These are phyloP conservation scores for Salix arbutifolia DNA, from an alignment of 345 rosid genomes.

Conservation along the genomic window DNA sequence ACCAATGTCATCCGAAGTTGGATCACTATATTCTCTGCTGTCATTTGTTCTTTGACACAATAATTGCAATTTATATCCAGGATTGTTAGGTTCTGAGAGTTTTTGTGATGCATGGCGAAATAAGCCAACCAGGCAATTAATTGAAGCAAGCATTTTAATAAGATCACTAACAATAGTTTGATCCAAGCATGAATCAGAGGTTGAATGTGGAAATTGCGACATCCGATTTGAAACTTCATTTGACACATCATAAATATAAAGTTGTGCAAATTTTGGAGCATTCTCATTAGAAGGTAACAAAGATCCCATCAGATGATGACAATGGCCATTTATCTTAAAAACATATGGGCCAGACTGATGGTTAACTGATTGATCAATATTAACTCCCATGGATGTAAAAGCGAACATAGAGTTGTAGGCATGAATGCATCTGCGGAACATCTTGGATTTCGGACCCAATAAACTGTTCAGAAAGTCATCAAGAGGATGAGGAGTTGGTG, in stretches of 20 bases:
- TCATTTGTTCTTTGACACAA: neutral
- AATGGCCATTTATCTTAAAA: neutral
- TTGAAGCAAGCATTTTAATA: neutral
- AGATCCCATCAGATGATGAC: neutral
- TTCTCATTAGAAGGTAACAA: neutral
- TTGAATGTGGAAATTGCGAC: rapidly evolving
- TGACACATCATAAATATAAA: neutral
- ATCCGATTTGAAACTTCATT: neutral
- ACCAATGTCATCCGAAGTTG: neutral
- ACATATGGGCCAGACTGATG: neutral
- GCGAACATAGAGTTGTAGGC: neutral
- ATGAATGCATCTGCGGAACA: neutral
- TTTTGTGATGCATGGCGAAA: neutral
- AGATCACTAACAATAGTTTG: neutral
- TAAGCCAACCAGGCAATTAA: neutral
- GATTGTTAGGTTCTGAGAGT: neutral
- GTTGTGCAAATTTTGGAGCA: neutral
- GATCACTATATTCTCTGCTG: neutral
- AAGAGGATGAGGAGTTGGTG: neutral
- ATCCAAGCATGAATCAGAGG: neutral
- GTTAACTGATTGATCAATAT: neutral
- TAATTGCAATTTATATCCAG: neutral
- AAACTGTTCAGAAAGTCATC: neutral
- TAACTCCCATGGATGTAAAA: neutral
- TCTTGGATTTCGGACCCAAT: too few species aligned